Conservation (phyloP, 2,329 filamentous ascomycete species). For the Trichoderma koningii region DNA sequence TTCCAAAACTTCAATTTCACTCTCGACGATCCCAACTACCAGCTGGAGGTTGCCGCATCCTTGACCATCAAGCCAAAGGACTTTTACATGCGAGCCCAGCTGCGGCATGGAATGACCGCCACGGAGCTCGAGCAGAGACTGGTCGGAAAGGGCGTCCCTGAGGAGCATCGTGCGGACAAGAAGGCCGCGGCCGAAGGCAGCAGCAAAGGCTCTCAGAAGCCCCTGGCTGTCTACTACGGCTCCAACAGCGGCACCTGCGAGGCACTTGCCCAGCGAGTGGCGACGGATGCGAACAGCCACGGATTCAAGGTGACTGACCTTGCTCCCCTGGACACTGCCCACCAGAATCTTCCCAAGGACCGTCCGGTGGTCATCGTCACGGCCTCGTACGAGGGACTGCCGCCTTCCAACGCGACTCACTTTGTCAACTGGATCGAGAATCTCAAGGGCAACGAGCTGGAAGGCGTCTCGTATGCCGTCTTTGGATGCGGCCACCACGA, state of each 20-base stretch:
- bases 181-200: background rate
- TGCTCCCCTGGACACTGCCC: slow-evolving; percentile 62
- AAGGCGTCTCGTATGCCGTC: slow-evolving; percentile 64
- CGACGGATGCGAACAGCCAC: slow-evolving; percentile 57
- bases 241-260: slow-evolving; percentile 77
- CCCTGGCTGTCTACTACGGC: slow-evolving; percentile 69
- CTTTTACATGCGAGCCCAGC: slow-evolving; percentile 61
- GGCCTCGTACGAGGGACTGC: slow-evolving; percentile 73
- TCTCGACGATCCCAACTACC: slow-evolving; percentile 62
- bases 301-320: slow-evolving; percentile 60
- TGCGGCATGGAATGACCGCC: slow-evolving; percentile 52
- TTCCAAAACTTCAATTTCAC: slow-evolving; percentile 72
- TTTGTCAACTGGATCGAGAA: slow-evolving; percentile 68
- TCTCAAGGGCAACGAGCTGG: slow-evolving; percentile 52
- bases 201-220: slow-evolving; percentile 37
- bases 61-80: slow-evolving; percentile 65
- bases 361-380: slow-evolving; percentile 68
- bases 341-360: slow-evolving; percentile 59
- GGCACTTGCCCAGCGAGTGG: slow-evolving; percentile 64
- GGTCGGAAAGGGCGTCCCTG: slow-evolving; percentile 36
- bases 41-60: slow-evolving; percentile 56
- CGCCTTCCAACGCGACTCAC: slow-evolving; percentile 69
- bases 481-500: slow-evolving; percentile 67
- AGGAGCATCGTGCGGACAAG: slow-evolving; percentile 23
- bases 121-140: slow-evolving; percentile 51